Percentiles rank a stretch among this genome's conserved stretches.
Evolutionary conservation across 768 basidiomycete species (phyloP).

Genomic region (Suillus decipiens): DNA sequence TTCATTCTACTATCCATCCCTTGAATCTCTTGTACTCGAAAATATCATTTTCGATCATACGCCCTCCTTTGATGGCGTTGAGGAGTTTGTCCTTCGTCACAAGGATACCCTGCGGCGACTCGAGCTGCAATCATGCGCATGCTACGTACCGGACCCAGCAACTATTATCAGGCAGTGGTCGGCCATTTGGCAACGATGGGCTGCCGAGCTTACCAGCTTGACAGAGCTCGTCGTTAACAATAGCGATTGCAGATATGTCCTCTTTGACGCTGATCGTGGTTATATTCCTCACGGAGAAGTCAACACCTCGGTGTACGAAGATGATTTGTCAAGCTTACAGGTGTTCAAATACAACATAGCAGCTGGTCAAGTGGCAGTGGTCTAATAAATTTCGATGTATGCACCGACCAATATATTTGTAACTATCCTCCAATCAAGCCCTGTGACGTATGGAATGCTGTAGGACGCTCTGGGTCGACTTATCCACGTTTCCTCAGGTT

Average conservation of each 20-base stretch:
- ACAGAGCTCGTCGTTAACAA: slow-evolving; percentile 23
- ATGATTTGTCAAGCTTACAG: background rate
- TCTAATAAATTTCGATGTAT: background rate
- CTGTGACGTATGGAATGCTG: slow-evolving; percentile 67
- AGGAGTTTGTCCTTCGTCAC: slow-evolving; percentile 34
- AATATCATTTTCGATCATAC: slow-evolving; percentile 32
- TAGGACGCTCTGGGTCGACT: slow-evolving; percentile 75
- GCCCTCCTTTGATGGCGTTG: slow-evolving; percentile 24
- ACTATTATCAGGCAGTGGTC: slow-evolving; percentile 26
- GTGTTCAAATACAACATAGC: background rate
- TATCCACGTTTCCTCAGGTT: background rate
- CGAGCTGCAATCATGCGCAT: slow-evolving; percentile 28
- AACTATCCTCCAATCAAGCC: background rate
- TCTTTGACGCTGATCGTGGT: slow-evolving; percentile 23
- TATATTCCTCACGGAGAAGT: slow-evolving; percentile 22
- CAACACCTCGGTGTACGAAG: background rate
- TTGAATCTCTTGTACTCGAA: slow-evolving; percentile 31
- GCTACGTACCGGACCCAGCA: slow-evolving; percentile 21
- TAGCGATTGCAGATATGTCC: slow-evolving; percentile 23
- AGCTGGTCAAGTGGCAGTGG: background rate
- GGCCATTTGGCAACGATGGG: slow-evolving; percentile 27
- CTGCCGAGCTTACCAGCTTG: slow-evolving; percentile 24
- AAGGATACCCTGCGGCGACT: slow-evolving; percentile 26
- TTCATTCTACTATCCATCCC: slow-evolving; percentile 28
- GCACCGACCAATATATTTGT: background rate